Base-by-base conservation (phyloP, 1,284 basidiomycete genomes). In the Limonomyces culmigenus region DNA sequence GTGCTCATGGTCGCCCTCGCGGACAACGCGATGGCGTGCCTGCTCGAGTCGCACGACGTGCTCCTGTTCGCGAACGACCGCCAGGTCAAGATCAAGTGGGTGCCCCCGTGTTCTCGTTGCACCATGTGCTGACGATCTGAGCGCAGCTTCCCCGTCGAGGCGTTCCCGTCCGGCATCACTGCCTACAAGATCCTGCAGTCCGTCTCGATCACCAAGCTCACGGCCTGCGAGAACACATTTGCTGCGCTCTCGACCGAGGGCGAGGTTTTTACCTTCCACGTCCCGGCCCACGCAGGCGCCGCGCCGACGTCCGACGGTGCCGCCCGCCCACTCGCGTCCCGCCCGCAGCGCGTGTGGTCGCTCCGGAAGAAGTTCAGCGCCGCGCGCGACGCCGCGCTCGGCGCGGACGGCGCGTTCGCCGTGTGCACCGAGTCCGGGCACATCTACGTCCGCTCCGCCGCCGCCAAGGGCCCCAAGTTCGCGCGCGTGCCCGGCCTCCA, bases 391-490 rank as follows among this genome's bases (percentile, higher is more conserved):
- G 80, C 93, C 5, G 91, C 87, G 0, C 65, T 97, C 15, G 88
- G 91, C 12, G 62, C 74, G 1, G 89, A 96, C 45, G 88, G 91
- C 2, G 74, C 81, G 5, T 71, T 97, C 47, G 80, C 96, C 47
- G 68, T 97, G 30, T 95, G 88, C 56, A 97, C 93, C 0, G 76
- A 83, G 45, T 91, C 91, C 1, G 93, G 93, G 0, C 91, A 97
- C 47, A 91, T 96, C 19, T 97, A 86, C 48, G 69, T 92, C 16
- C 75, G 87, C 18, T 68, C 75, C 14, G 41, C 50, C 27, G 42
- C 48, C 25, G 35, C 31, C 13, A 23, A 20, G 29, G 18, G 35
- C 35, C 13, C 17, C 33, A 87, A 85, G 58, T 97, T 93, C 51
- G 71, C 77, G 36, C 73, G 78, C 12, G 60, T 96, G 1, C 79